Evolutionary conservation across 2,329 filamentous ascomycete species (phyloP).

Genomic region (Phyllosticta paracitricarpa): DNA sequence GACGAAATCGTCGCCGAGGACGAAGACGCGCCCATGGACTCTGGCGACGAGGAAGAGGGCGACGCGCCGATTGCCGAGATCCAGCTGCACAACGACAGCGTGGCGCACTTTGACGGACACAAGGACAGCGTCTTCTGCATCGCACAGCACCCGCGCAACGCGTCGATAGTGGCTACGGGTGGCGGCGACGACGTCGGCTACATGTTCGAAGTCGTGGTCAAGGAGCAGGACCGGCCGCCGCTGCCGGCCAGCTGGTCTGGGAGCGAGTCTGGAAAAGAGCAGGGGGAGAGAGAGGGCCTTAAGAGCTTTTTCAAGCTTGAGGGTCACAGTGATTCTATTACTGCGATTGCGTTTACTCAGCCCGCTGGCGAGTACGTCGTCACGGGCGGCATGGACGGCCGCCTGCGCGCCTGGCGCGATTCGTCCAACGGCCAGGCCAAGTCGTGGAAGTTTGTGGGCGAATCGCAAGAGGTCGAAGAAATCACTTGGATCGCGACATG

Average conservation of each 20-base stretch:
- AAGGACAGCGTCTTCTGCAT: slow-evolving; percentile 91
- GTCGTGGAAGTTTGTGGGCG: slow-evolving; percentile 58
- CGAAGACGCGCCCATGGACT: slow-evolving; percentile 68
- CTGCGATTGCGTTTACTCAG: slow-evolving; percentile 72
- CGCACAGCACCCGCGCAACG: slow-evolving; percentile 75
- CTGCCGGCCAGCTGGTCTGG: slow-evolving; percentile 68
- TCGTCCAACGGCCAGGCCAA: slow-evolving; percentile 26
- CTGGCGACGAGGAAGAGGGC: slow-evolving; percentile 44
- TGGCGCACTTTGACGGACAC: slow-evolving; percentile 84
- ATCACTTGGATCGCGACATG: slow-evolving; percentile 83
- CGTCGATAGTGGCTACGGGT: slow-evolving; percentile 74
- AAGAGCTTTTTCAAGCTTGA: slow-evolving; percentile 63
- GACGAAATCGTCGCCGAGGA: slow-evolving; percentile 63
- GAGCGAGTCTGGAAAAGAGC: slow-evolving; percentile 32
- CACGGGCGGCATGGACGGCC: slow-evolving; percentile 82
- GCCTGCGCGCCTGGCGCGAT: slow-evolving; percentile 59
- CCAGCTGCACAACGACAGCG: slow-evolving; percentile 78
- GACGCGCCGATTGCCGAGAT: slow-evolving; percentile 56
- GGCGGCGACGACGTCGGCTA: slow-evolving; percentile 81
- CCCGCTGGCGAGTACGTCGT: slow-evolving; percentile 75
- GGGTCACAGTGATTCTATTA: slow-evolving; percentile 89
- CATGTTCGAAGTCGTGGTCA: slow-evolving; percentile 61
- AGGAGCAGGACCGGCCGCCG: slow-evolving; percentile 31
- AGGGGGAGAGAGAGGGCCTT: slow-evolving; percentile 50
- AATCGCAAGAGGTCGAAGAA: slow-evolving; percentile 84